Base-by-base conservation (phyloP, 2,329 filamentous ascomycete species). In the Fusarium dimerum region DNA sequence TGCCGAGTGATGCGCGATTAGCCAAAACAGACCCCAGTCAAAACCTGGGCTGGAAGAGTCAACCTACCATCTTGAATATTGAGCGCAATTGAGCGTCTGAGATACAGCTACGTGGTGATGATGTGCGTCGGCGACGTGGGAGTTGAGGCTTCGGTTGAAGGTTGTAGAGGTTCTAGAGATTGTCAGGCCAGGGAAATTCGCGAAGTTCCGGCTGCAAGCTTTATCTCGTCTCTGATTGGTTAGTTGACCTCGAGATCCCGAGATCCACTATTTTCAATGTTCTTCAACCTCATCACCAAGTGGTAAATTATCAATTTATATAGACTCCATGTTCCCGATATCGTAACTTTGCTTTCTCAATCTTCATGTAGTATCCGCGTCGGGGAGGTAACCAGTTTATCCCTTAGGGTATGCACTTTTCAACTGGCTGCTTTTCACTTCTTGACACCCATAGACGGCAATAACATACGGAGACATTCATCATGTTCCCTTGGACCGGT, bases 21-120 rank as follows among this genome's bases (percentile, higher is more conserved):
- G 72, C 65, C 50, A 43, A 44, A 57, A 51, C 47, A 30, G 41
- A 51, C 43, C 39, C 17, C 29, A 17, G 48, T n/a, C 44, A 43
- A 9, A 40, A 12, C 20, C 29, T 18, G 30, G 45, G 45, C 38
- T 7, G 18, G 30, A 38, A 16, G 18, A 32, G 3, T 41, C 6
- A 18, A 15, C 69, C 66, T 69, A 75, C 73, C 73, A 75, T 75
- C 54, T 63, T 74, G 67, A 59, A 60, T 52, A 45, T 51, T 57
- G 44, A 42, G 61, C 62, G 68, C 68, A 62, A 67, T 70, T 67
- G 65, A 60, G 60, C 58, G 64, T 60, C 64, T 60, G 45, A 39
- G 50, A 50, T 54, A 58, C 55, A 54, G 52, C 64, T 59, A 62
- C 54, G 46, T 54, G 52, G 51, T 47, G 57, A 51, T 59, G 58